phyloP scores from a whole-genome alignment of 257 asterid genomes.

The Datura wrightii region DNA sequence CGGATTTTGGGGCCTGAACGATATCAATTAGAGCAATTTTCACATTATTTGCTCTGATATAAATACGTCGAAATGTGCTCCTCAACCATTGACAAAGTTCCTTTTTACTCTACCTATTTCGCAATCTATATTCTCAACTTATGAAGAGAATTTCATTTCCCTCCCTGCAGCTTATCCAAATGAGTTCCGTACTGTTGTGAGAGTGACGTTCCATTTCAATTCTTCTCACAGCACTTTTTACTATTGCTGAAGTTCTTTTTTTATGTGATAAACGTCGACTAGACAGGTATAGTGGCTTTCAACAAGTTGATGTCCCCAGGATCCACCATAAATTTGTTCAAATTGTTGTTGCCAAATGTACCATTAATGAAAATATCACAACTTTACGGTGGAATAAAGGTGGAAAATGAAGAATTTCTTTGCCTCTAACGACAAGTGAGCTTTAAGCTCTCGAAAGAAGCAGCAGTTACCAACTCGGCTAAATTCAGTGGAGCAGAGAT shows the following conservation, averaged over 20 bases:
- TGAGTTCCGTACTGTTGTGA: background rate
- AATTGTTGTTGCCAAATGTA: background rate
- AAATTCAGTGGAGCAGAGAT: background rate
- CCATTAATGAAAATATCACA: background rate
- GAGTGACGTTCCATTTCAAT: background rate
- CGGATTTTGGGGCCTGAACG: too few species aligned
- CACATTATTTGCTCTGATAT: too few species aligned
- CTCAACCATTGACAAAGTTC: too few species aligned
- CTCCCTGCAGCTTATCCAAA: background rate
- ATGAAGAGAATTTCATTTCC: background rate
- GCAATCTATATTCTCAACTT: background rate
- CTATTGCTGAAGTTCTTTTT: background rate
- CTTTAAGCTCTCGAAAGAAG: constrained; percentile 11
- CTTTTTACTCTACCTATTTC: too few species aligned
- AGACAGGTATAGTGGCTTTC: background rate
- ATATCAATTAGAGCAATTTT: too few species aligned
- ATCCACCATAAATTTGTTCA: too few species aligned
- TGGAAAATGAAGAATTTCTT: background rate
- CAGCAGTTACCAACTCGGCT: background rate
- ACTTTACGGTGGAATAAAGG: background rate
- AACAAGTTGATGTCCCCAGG: too few species aligned
- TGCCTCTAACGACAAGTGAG: background rate
- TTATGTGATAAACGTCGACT: background rate
- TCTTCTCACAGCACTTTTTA: too few species aligned
- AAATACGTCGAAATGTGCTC: too few species aligned